Base-by-base conservation (phyloP, 2,329 filamentous ascomycete genomes). In the Phialemonium atrogriseum region DNA sequence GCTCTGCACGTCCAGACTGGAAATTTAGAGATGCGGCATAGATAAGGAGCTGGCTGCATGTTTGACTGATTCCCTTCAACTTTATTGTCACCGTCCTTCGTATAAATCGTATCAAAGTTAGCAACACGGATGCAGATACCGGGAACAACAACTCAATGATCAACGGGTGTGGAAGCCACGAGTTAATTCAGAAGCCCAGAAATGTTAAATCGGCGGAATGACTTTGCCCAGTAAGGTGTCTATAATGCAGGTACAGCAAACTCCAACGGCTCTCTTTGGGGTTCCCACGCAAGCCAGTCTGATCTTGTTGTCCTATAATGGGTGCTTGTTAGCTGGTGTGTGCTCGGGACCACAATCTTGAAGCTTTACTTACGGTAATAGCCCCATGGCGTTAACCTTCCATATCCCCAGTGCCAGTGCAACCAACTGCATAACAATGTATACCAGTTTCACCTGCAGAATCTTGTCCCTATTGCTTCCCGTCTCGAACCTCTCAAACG, bases 281-380 rank as follows among this genome's bases (percentile, higher is more conserved):
- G 68, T 56, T 98, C 91, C 91, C 91, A 98, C 35, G 89, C 89
- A 48, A 98, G 66, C 91, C 91, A 98, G 58, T 98, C 91, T 44
- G 87, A 94, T 54, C 86, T 79, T 37, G 91, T 96, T 33, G 91
- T 98, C 48, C 84, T 91, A 43, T 38, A 15, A n/a, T n/a, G n/a
- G n/a, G n/a, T n/a, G n/a, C n/a, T n/a, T n/a, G n/a, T n/a, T n/a
- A n/a, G n/a, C n/a, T n/a, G n/a, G n/a, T n/a, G n/a, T n/a, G n/a
- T n/a, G 13, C 38, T 13, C n/a, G 27, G 39, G 34, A 43, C 29
- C 24, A 32, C 10, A 31, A 15, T 15, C 10, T 6, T 9, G 10
- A 7, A 14, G 11, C 29, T 13, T 21, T 14, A 75, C 83, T 55
- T 69, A 89, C 77, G 91, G 91, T 56, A 98, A 66, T 46, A 98